Conservation (phyloP, 179 eudicot genomes). For the Spinacia oleracea region DNA sequence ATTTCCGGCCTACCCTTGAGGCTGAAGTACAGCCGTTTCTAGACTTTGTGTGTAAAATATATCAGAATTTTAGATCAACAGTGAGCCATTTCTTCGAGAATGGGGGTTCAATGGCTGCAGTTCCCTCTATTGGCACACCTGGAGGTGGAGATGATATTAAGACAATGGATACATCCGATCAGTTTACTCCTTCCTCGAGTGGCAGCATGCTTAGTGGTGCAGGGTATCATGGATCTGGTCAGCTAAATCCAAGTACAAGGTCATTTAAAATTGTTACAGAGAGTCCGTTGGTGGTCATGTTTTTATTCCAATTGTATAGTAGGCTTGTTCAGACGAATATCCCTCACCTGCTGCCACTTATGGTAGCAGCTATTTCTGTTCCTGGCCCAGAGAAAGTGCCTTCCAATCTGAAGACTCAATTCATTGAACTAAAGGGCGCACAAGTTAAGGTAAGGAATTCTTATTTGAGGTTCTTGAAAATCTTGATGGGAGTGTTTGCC, state of each 20-base stretch:
- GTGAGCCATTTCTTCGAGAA: constrained; percentile 86
- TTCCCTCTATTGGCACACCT: constrained; percentile 33
- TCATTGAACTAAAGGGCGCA: constrained; percentile 89
- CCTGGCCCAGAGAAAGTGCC: constrained; percentile 97
- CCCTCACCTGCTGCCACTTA: constrained; percentile 87
- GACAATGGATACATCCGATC: constrained; percentile 73
- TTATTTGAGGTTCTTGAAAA: not conserved
- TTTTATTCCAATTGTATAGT: constrained; percentile 86
- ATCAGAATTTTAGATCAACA: constrained; percentile 81
- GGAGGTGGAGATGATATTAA: constrained; percentile 71
- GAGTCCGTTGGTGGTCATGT: constrained; percentile 98
- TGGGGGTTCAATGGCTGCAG: constrained; percentile 48
- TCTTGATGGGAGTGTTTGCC: not conserved
- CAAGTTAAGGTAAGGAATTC: constrained; percentile 73
- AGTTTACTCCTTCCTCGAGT: constrained; percentile 50
- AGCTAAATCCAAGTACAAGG: constrained; percentile 88
- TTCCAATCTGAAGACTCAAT: constrained; percentile 78
- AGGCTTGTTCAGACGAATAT: constrained; percentile 96
- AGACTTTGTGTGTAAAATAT: constrained; percentile 92
- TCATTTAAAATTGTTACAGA: constrained; percentile 95
- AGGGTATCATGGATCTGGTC: constrained; percentile 64
- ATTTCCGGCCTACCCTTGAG: constrained; percentile 83
- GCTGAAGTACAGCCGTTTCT: constrained; percentile 93
- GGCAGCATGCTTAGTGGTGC: constrained; percentile 39
- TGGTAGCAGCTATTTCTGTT: constrained; percentile 94